Conservation (phyloP, 2,329 filamentous ascomycete genomes). For the Aureobasidium mangrovei region DNA sequence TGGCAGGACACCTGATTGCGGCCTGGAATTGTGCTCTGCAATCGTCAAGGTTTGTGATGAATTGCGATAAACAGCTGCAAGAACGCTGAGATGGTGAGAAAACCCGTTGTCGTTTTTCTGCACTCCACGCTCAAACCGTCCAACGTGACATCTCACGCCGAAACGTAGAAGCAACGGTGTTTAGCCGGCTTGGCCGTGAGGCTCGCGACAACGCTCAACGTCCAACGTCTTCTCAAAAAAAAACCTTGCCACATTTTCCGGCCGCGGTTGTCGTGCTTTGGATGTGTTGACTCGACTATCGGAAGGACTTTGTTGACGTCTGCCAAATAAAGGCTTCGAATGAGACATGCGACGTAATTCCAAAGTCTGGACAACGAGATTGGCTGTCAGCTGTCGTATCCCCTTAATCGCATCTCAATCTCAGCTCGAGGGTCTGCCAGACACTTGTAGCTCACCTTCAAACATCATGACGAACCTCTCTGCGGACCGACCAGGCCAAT, state of each 20-base stretch:
- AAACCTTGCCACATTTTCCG: neutral
- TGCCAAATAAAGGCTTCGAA: neutral
- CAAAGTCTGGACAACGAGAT: too few species aligned
- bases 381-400: too few species aligned
- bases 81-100: neutral
- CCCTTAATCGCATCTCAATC: too few species aligned
- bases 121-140: constrained; percentile 1
- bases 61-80: neutral
- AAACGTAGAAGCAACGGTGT: constrained; percentile 4
- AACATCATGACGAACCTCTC: too few species aligned
- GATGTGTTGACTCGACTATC: neutral
- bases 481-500: too few species aligned
- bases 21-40: neutral
- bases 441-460: too few species aligned
- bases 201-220: neutral
- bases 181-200: constrained; percentile 6
- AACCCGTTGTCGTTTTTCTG: neutral
- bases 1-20: neutral
- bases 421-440: too few species aligned
- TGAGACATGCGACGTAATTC: too few species aligned
- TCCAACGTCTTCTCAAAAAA: neutral
- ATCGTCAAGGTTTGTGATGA: neutral
- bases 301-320: neutral
- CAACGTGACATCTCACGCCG: constrained; percentile 3
- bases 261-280: neutral